Percentiles rank a stretch among this genome's conserved stretches.
phyloP scores from a whole-genome alignment of 2,329 filamentous ascomycete genomes.

The Berkeleyomyces rouxiae region DNA sequence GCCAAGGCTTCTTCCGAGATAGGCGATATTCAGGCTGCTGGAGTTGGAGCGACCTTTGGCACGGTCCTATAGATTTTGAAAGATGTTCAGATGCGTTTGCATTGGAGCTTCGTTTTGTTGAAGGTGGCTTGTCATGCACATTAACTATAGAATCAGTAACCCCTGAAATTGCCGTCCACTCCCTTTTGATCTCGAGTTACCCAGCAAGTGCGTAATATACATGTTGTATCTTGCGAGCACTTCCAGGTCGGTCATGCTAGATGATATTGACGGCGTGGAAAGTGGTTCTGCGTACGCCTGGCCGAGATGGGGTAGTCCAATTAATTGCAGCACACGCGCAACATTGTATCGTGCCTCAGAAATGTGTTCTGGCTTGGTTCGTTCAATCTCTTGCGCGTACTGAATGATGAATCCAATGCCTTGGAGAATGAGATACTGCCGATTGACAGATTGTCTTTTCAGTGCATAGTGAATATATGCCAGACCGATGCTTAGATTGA shows the following conservation, averaged over 20 bases:
- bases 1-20: too few relatives aligned
- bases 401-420: slow-evolving; percentile 64
- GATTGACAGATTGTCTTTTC: slow-evolving; percentile 77
- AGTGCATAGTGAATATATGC: slow-evolving; percentile 78
- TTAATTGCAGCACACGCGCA: slow-evolving; percentile 51
- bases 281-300: slow-evolving; percentile 5
- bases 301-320: slow-evolving; percentile 16
- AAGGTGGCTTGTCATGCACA: too few relatives aligned
- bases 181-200: neutral
- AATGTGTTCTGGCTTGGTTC: slow-evolving; percentile 14
- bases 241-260: slow-evolving; percentile 5
- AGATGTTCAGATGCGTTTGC: too few relatives aligned
- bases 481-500: slow-evolving; percentile 67
- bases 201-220: neutral
- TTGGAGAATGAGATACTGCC: slow-evolving; percentile 75
- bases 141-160: too few relatives aligned
- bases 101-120: too few relatives aligned
- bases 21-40: too few relatives aligned
- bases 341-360: slow-evolving; percentile 76
- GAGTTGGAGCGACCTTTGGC: too few relatives aligned
- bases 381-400: slow-evolving; percentile 34
- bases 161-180: too few relatives aligned
- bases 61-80: too few relatives aligned
- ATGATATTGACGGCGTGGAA: neutral
- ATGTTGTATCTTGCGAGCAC: slow-evolving; percentile 7